These are phyloP conservation scores for Teunomyces tritomae DNA, from an alignment of 805 yeast genomes.

Conservation along the genomic window DNA sequence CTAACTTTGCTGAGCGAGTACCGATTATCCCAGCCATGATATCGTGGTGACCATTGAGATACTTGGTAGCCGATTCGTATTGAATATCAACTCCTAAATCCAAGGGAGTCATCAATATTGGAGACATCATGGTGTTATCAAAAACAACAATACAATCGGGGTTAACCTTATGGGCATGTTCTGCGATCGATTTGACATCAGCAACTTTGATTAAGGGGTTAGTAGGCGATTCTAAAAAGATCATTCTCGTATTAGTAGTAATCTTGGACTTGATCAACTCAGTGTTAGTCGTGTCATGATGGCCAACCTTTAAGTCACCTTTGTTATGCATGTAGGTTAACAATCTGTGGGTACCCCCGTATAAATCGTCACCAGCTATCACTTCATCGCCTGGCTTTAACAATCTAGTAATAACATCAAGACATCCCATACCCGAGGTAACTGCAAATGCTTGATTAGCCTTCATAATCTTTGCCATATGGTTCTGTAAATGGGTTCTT, in stretches of 20 bases:
- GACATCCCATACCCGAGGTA: conserved; percentile 88
- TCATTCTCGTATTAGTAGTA: conserved; percentile 61
- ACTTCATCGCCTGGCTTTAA: conserved; percentile 84
- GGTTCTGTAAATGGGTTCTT: conserved; percentile 73
- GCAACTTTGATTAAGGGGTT: conserved; percentile 89
- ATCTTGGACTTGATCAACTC: conserved; percentile 58
- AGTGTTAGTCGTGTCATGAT: conserved; percentile 78
- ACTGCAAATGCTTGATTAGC: conserved; percentile 80
- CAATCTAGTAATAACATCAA: conserved; percentile 78
- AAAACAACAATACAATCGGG: conserved; percentile 76
- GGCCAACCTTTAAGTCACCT: conserved; percentile 64
- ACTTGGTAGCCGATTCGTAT: conserved; percentile 92
- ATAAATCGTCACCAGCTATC: conserved; percentile 90
- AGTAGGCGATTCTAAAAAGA: conserved; percentile 88
- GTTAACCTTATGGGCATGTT: conserved; percentile 61
- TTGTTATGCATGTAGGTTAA: conserved; percentile 66
- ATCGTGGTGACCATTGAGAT: conserved; percentile 92
- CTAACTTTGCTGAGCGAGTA: conserved; percentile 58
- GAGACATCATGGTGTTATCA: conserved; percentile 97
- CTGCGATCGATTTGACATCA: conserved; percentile 68
- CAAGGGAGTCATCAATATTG: conserved; percentile 78
- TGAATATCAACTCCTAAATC: conserved; percentile 87
- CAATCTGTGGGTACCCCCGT: conserved; percentile 90
- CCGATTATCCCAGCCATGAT: conserved; percentile 95
- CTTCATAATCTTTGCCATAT: conserved; percentile 73